These are phyloP conservation scores for Trichoderma sp. DNA, from an alignment of 2,329 filamentous ascomycete species.

Conservation along the genomic window DNA sequence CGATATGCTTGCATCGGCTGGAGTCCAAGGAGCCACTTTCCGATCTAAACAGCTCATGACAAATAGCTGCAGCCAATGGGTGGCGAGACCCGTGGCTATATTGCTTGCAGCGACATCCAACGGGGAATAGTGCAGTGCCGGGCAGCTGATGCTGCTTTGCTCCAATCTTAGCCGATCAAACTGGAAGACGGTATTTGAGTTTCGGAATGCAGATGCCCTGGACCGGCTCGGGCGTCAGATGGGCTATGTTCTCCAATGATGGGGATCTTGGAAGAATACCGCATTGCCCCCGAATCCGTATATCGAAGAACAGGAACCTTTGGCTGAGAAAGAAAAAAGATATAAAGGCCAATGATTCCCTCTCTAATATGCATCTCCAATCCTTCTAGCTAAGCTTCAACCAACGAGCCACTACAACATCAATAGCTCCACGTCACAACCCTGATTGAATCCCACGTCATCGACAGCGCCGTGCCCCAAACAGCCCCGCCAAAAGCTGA, in stretches of 20 bases:
- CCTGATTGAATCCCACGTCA: constrained; percentile 24
- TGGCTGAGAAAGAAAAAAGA: neutral
- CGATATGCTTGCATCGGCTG: neutral
- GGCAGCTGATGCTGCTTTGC: neutral
- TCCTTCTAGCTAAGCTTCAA: constrained; percentile 11
- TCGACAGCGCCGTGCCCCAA: constrained; percentile 15
- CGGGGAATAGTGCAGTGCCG: neutral
- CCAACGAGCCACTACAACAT: constrained; percentile 1
- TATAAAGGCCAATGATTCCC: constrained; percentile 4
- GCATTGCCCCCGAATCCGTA: neutral
- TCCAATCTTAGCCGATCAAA: neutral
- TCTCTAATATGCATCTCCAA: neutral
- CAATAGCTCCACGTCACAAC: constrained; percentile 1
- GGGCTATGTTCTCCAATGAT: neutral
- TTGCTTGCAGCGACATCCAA: neutral
- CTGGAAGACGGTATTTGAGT: neutral
- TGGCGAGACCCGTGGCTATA: neutral
- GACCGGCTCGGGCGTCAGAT: neutral
- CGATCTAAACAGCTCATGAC: constrained; percentile 1
- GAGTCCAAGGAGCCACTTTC: neutral
- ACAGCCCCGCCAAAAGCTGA: constrained; percentile 24
- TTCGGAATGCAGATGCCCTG: neutral
- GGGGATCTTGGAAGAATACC: neutral
- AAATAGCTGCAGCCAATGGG: constrained; percentile 19
- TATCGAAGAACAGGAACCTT: neutral